Percentiles rank a stretch among this genome's conserved stretches.
phyloP scores from a whole-genome alignment of 805 yeast genomes.

The Candida nanaspora region DNA sequence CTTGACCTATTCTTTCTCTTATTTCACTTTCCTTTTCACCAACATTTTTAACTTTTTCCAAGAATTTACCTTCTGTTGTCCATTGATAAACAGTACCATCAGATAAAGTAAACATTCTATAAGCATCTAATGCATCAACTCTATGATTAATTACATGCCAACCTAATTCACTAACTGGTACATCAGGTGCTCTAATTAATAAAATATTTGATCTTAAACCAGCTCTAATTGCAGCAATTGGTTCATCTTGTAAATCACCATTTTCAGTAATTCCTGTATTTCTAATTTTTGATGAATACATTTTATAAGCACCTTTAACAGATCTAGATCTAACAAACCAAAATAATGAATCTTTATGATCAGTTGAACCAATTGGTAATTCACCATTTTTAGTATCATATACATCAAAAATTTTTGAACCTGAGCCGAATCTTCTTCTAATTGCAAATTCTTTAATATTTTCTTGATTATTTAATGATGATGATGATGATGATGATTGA shows the following conservation, averaged over 20 bases:
- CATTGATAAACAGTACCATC: conserved; percentile 60
- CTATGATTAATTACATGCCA: conserved; percentile 56
- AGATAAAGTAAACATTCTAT: conserved; percentile 51
- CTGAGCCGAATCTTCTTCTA: conserved; percentile 53
- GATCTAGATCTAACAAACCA: conserved; percentile 58
- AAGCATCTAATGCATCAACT: conserved; percentile 55
- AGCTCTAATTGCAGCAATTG: conserved; percentile 52
- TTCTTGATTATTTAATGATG: too few relatives aligned
- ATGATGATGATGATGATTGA: too few relatives aligned
- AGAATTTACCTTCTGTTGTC: conserved; percentile 51
- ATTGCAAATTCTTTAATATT: conserved; percentile 37
- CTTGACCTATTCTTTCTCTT: conserved; percentile 56
- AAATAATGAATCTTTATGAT: conserved; percentile 38
- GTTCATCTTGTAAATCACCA: conserved; percentile 47
- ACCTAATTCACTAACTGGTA: conserved; percentile 49
- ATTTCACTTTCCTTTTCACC: conserved; percentile 63
- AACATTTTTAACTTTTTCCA: conserved; percentile 49
- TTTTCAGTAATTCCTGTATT: conserved; percentile 40
- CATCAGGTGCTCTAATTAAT: conserved; percentile 42
- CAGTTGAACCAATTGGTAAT: conserved; percentile 32
- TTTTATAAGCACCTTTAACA: conserved; percentile 58
- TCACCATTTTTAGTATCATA: conserved; percentile 29
- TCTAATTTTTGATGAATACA: conserved; percentile 36
- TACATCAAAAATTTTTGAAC: conserved; percentile 51
- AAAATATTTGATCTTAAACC: conserved; percentile 55